Conservation (phyloP, 106 monocot species). For the Vanilla planifolia region DNA sequence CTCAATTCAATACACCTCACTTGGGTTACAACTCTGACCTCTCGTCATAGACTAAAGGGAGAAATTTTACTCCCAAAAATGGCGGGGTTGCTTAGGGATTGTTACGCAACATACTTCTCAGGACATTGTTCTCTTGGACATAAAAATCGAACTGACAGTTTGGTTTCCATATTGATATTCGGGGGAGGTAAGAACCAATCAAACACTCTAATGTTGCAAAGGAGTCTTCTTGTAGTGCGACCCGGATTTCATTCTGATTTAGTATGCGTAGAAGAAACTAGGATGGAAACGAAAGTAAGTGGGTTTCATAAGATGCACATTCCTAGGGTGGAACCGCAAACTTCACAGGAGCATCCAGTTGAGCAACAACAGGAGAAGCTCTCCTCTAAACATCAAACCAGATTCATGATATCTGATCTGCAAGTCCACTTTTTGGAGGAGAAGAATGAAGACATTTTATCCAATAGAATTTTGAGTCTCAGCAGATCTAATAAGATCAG, state of each 20-base stretch:
- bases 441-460: conserved; percentile 62
- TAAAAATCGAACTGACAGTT: background rate
- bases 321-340: background rate
- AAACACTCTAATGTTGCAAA: background rate
- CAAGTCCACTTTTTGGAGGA: conserved; percentile 77
- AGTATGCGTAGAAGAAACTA: background rate
- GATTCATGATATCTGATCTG: conserved; percentile 2
- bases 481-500: conserved; percentile 70
- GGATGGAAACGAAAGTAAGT: background rate
- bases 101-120: background rate
- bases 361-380: background rate
- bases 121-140: background rate
- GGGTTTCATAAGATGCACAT: background rate
- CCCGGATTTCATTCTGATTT: background rate
- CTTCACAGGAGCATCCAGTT: background rate
- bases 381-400: background rate
- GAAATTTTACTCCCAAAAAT: background rate
- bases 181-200: background rate
- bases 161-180: background rate
- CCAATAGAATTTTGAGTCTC: conserved; percentile 61
- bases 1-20: background rate
- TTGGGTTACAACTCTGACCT: background rate
- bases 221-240: background rate
- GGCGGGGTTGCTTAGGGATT: background rate
- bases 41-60: background rate